These are phyloP conservation scores for Podila verticillata DNA, from an alignment of 192 early-diverging fungal genomes.

Conservation along the genomic window DNA sequence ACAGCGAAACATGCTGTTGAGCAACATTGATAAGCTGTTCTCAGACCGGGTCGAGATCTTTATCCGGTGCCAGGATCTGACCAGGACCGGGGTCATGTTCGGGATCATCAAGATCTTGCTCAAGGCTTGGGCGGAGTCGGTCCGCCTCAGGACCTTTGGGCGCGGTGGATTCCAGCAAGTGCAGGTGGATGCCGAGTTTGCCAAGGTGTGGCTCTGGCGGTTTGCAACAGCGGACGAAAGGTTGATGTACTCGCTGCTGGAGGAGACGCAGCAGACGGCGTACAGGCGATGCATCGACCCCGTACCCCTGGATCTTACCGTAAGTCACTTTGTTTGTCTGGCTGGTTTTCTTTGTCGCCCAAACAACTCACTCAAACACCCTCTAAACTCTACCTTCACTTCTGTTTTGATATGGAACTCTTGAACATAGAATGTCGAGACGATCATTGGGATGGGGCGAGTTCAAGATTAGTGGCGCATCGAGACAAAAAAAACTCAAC, in stretches of 20 bases:
- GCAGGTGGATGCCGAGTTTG: conserved; percentile 74
- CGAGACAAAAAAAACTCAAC: neutral
- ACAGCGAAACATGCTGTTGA: conserved; percentile 59
- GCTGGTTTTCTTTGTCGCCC: neutral
- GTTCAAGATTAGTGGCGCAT: neutral
- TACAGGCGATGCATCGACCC: conserved; percentile 63
- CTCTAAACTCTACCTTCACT: conserved; percentile 1
- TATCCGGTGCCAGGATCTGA: conserved; percentile 63
- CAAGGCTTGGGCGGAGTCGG: conserved; percentile 65
- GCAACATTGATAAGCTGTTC: conserved; percentile 77
- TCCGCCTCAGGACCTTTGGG: conserved; percentile 61
- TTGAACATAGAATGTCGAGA: neutral
- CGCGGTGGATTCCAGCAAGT: conserved; percentile 67
- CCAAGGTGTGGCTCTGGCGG: conserved; percentile 57
- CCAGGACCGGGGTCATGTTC: conserved; percentile 55
- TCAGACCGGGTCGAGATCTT: conserved; percentile 73
- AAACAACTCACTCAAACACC: neutral
- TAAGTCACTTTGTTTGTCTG: conserved; percentile 15
- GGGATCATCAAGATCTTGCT: conserved; percentile 68
- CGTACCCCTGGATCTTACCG: conserved; percentile 46
- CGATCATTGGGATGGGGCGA: neutral
- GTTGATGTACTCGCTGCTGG: conserved; percentile 54
- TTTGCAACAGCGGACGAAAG: conserved; percentile 57
- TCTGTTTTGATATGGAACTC: neutral
- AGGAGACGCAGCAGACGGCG: conserved; percentile 61